Evolutionary conservation across 257 asterid genomes (phyloP).

Genomic region (Petunia axillaris): DNA sequence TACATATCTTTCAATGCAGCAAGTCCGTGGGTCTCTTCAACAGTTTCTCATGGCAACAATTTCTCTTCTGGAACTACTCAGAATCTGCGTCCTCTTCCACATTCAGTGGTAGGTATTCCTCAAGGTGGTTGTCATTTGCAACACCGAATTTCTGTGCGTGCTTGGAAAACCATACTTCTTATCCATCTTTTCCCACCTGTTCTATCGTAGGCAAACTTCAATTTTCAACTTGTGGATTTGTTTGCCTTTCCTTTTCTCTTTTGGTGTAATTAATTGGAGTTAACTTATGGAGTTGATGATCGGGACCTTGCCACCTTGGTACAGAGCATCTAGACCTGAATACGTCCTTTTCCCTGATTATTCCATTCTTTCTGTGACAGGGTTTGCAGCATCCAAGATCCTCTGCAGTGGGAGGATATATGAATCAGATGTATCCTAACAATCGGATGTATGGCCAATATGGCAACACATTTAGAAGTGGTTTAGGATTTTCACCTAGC

Average conservation of each 20-base stretch:
- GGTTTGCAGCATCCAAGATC: constrained; percentile 46
- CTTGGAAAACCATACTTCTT: neutral
- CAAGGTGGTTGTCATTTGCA: neutral
- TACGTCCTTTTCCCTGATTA: neutral
- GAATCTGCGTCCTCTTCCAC: constrained; percentile 33
- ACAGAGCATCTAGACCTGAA: neutral
- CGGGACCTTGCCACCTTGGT: neutral
- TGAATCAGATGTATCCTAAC: constrained; percentile 36
- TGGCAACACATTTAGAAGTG: constrained; percentile 35
- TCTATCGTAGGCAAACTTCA: neutral
- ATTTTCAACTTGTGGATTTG: neutral
- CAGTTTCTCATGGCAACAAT: constrained; percentile 35
- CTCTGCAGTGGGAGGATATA: constrained; percentile 39
- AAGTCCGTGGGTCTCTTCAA: constrained; percentile 39
- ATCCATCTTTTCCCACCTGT: neutral
- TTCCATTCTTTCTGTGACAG: constrained; percentile 24
- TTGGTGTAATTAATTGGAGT: neutral
- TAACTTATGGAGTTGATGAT: neutral
- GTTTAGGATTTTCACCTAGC: constrained; percentile 33
- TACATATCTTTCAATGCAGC: constrained; percentile 23
- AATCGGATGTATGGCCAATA: constrained; percentile 43
- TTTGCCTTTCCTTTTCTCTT: too few species aligned
- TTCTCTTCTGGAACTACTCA: constrained; percentile 39
- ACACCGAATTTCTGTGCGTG: neutral
- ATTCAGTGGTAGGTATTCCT: constrained; percentile 36